phyloP scores from a whole-genome alignment of 1,139 yeast species.

The Geotrichum restrictum region DNA sequence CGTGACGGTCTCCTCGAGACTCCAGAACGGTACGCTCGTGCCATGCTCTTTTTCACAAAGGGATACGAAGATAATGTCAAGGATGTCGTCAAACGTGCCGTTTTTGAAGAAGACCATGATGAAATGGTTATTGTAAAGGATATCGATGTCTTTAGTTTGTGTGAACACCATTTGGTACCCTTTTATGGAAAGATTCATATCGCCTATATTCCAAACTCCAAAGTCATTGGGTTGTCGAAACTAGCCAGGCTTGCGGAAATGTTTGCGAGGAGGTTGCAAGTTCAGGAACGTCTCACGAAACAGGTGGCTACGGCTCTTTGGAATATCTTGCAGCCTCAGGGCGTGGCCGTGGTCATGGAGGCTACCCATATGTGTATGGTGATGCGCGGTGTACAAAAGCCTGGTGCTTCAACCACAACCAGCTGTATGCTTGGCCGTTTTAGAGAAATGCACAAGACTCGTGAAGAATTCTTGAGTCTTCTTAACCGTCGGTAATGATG shows the following conservation, averaged over 20 bases:
- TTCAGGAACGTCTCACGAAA: conserved; percentile 92
- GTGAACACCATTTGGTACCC: conserved; percentile 97
- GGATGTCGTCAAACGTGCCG: conserved; percentile 90
- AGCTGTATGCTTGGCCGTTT: conserved; percentile 97
- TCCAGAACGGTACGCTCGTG: conserved; percentile 93
- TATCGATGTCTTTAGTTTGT: conserved; percentile 83
- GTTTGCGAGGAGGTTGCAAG: conserved; percentile 93
- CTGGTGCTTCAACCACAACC: conserved; percentile 89
- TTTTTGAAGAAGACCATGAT: conserved; percentile 96
- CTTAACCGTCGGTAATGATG: conserved; percentile 32
- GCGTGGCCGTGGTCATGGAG: conserved; percentile 97
- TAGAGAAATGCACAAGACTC: conserved; percentile 86
- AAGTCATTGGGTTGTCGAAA: conserved; percentile 91
- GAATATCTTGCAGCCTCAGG: conserved; percentile 87
- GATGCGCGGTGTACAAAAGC: conserved; percentile 93
- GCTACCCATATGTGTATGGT: conserved; percentile 99
- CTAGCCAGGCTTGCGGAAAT: conserved; percentile 94
- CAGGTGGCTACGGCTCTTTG: conserved; percentile 95
- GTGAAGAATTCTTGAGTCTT: conserved; percentile 91
- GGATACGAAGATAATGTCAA: conserved; percentile 83
- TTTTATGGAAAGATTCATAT: conserved; percentile 95
- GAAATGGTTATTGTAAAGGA: conserved; percentile 98
- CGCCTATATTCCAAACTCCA: conserved; percentile 91
- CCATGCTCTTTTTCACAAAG: conserved; percentile 90
- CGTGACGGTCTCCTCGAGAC: conserved; percentile 92